phyloP scores from a whole-genome alignment of 2,329 filamentous ascomycete genomes.

The Aureobasidium subglaciale region DNA sequence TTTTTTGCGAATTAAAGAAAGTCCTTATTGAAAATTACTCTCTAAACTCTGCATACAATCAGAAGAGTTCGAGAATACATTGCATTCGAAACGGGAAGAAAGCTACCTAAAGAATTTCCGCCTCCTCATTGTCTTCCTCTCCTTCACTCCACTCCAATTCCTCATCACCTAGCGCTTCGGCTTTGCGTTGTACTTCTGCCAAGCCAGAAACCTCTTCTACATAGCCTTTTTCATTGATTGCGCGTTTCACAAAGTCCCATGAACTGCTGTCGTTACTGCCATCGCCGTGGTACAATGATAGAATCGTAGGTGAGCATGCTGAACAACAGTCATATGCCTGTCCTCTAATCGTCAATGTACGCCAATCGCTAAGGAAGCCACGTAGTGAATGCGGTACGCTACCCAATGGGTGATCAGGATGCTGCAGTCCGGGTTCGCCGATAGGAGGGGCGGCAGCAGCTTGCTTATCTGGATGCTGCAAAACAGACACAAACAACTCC shows the following conservation, averaged over 20 bases:
- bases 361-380: slow-evolving; percentile 67
- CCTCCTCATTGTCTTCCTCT: slow-evolving; percentile 45
- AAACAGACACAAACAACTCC: slow-evolving; percentile 76
- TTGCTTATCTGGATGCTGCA: slow-evolving; percentile 57
- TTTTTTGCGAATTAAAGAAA: too few species aligned
- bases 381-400: slow-evolving; percentile 75
- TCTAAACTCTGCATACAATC: too few species aligned
- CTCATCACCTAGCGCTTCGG: slow-evolving; percentile 45
- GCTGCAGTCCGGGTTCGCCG: not conserved
- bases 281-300: slow-evolving; percentile 58
- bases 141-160: slow-evolving; percentile 44
- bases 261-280: too few species aligned
- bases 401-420: slow-evolving; percentile 51
- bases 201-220: slow-evolving; percentile 70
- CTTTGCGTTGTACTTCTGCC: slow-evolving; percentile 54
- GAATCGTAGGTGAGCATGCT: slow-evolving; percentile 65
- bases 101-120: slow-evolving; percentile 35
- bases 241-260: slow-evolving; percentile 73
- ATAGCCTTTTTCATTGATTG: slow-evolving; percentile 67
- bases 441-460: slow-evolving; percentile 31
- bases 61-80: too few species aligned
- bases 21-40: too few species aligned
- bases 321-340: slow-evolving; percentile 74
- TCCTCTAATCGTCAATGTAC: slow-evolving; percentile 65
- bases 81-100: too few species aligned